Conservation (phyloP, 2,329 filamentous ascomycete genomes). For the Aspergillus sp. region DNA sequence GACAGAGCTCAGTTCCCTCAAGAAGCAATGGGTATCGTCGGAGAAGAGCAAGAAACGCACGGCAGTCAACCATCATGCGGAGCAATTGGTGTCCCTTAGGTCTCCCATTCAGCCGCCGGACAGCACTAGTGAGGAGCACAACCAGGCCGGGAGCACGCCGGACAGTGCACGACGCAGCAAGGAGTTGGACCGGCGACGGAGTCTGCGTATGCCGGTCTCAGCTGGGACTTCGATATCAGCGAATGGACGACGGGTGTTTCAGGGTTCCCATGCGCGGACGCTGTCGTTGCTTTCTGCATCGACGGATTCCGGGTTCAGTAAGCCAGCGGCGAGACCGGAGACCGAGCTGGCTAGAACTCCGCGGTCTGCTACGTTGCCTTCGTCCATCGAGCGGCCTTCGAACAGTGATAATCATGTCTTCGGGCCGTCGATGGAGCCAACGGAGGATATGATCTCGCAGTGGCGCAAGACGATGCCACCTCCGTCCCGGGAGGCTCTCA, state of each 20-base stretch:
- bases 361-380: conserved; percentile 35
- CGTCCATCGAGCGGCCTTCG: conserved; percentile 25
- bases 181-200: conserved; percentile 67
- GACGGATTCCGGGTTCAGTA: conserved; percentile 14
- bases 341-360: conserved; percentile 28
- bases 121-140: conserved; percentile 7
- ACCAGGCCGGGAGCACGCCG: conserved; percentile 18
- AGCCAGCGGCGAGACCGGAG: conserved; percentile 7
- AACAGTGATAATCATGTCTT: conserved; percentile 7
- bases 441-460: conserved; percentile 30
- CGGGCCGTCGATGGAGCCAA: conserved; percentile 14
- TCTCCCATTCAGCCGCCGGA: conserved; percentile 20
- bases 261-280: conserved; percentile 55
- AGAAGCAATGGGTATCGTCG: conserved; percentile 72
- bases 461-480: conserved; percentile 37
- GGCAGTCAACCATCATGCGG: conserved; percentile 52
- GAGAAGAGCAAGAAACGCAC: conserved; percentile 69
- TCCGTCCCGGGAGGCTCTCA: conserved; percentile 43
- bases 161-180: conserved; percentile 28
- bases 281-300: conserved; percentile 73
- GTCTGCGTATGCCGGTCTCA: conserved; percentile 47
- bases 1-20: conserved; percentile 63
- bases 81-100: conserved; percentile 51
- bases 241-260: conserved; percentile 57
- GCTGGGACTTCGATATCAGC: conserved; percentile 26